Conservation (phyloP, 257 asterid genomes). For the Eucommia ulmoides region DNA sequence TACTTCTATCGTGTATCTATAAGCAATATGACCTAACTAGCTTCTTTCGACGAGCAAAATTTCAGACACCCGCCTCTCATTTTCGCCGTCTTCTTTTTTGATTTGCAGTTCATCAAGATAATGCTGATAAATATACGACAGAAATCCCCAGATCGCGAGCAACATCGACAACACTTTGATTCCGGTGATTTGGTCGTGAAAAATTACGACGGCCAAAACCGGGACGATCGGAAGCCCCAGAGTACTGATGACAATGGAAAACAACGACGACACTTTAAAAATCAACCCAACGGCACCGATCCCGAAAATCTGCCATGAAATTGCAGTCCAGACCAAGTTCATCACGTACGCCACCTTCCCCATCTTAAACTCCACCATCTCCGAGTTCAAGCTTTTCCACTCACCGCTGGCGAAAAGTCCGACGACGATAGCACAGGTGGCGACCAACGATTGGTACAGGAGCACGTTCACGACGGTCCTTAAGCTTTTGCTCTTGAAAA, state of each 20-base stretch:
- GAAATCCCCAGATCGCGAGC: constrained; percentile 15
- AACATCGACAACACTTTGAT: constrained; percentile 4
- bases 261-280: constrained; percentile 20
- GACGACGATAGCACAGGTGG: constrained; percentile 11
- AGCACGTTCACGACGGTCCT: constrained; percentile 16
- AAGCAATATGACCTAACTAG: too few species aligned
- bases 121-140: too few species aligned
- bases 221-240: constrained; percentile 12
- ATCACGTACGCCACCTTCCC: constrained; percentile 20
- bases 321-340: constrained; percentile 21
- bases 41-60: too few species aligned
- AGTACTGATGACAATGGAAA: constrained; percentile 16
- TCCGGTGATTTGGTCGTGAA: constrained; percentile 10
- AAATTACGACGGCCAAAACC: constrained; percentile 12
- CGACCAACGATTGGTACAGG: constrained; percentile 18
- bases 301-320: constrained; percentile 25
- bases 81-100: too few species aligned
- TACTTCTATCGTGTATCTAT: too few species aligned
- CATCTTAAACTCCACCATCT: constrained; percentile 19
- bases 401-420: constrained; percentile 36
- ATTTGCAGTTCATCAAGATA: too few species aligned
- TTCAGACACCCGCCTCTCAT: too few species aligned
- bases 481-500: constrained; percentile 11
- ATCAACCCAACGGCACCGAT: constrained; percentile 27
- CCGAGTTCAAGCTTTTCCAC: constrained; percentile 25